A percentile compares a stretch with the other conserved stretches of the same genome.
Conservation (phyloP, 768 basidiomycete species). For the Crepidotus variabilis region DNA sequence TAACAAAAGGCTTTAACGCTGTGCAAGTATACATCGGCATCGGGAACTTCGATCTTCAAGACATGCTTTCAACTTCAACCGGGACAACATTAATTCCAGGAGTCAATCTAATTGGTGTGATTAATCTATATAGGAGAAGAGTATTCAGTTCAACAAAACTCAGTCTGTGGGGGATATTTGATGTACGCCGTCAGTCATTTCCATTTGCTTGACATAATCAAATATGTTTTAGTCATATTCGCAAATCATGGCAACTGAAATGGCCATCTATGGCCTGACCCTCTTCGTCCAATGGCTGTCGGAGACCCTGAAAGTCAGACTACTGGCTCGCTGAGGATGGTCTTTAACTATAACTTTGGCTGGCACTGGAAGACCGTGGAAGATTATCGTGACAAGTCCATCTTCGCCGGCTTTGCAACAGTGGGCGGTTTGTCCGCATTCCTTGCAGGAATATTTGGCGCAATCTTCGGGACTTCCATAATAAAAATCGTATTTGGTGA, state of each 20-base stretch:
- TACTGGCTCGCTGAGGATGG: slow-evolving; percentile 12
- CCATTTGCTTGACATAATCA: background rate
- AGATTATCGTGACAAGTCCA: slow-evolving; percentile 14
- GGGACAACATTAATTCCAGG: slow-evolving; percentile 15
- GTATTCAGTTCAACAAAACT: slow-evolving; percentile 3
- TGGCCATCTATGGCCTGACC: slow-evolving; percentile 10
- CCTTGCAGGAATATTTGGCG: slow-evolving; percentile 2
- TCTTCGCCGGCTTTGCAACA: slow-evolving; percentile 3
- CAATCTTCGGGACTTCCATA: slow-evolving; percentile 5
- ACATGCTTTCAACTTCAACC: background rate
- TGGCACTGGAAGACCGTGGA: slow-evolving; percentile 11
- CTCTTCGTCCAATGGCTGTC: background rate
- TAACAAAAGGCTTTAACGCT: slow-evolving; percentile 10
- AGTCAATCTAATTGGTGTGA: slow-evolving; percentile 11
- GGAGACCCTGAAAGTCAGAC: slow-evolving; percentile 3
- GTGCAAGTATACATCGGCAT: slow-evolving; percentile 6
- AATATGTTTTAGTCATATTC: background rate
- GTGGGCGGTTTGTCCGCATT: slow-evolving; percentile 6
- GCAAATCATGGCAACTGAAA: slow-evolving; percentile 6
- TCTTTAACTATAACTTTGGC: slow-evolving; percentile 4
- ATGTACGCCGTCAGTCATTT: slow-evolving; percentile 7
- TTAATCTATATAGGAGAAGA: slow-evolving; percentile 6
- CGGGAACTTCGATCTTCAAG: background rate
- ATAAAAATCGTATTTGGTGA: slow-evolving; percentile 6
- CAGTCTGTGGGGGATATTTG: slow-evolving; percentile 11